These are phyloP conservation scores for Phialophora tarda DNA, from an alignment of 2,329 filamentous ascomycete genomes.

Conservation along the genomic window DNA sequence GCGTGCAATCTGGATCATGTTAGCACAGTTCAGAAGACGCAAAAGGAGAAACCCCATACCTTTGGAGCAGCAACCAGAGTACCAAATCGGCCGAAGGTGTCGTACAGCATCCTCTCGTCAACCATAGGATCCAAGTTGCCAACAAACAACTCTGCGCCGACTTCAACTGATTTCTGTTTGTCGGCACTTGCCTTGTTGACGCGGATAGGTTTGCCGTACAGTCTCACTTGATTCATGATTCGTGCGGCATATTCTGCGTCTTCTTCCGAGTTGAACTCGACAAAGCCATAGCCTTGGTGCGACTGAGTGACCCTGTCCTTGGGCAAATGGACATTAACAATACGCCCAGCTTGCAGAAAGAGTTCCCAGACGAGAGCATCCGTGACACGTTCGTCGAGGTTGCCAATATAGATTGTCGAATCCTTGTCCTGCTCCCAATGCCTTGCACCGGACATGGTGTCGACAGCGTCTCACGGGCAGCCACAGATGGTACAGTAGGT, in stretches of 20 bases:
- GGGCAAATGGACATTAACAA: conserved; percentile 96
- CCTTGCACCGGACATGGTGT: conserved; percentile 69
- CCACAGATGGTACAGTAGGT: neutral
- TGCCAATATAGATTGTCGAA: conserved; percentile 96
- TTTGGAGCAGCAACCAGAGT: conserved; percentile 83
- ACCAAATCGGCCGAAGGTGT: conserved; percentile 92
- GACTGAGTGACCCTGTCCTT: conserved; percentile 97
- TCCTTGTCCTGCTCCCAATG: conserved; percentile 99
- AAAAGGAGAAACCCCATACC: conserved; percentile 54
- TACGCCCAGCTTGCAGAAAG: conserved; percentile 96
- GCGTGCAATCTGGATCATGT: conserved; percentile 66
- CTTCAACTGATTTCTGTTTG: conserved; percentile 90
- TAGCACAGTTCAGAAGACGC: conserved; percentile 34
- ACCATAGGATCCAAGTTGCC: conserved; percentile 94
- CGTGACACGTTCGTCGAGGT: conserved; percentile 94
- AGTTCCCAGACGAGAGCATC: conserved; percentile 94
- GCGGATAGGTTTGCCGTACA: conserved; percentile 92
- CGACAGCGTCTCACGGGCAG: conserved; percentile 5
- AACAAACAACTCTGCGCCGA: conserved; percentile 95
- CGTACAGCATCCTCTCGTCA: conserved; percentile 93
- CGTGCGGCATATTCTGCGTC: conserved; percentile 96
- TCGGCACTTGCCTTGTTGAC: conserved; percentile 95
- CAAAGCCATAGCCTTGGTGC: conserved; percentile 98
- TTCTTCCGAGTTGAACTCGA: conserved; percentile 94
- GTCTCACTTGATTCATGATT: conserved; percentile 92